Evolutionary conservation across 257 asterid genomes (phyloP), one percentile per base, ranked within the genome.

Genomic region (Plantago elongata): DNA sequence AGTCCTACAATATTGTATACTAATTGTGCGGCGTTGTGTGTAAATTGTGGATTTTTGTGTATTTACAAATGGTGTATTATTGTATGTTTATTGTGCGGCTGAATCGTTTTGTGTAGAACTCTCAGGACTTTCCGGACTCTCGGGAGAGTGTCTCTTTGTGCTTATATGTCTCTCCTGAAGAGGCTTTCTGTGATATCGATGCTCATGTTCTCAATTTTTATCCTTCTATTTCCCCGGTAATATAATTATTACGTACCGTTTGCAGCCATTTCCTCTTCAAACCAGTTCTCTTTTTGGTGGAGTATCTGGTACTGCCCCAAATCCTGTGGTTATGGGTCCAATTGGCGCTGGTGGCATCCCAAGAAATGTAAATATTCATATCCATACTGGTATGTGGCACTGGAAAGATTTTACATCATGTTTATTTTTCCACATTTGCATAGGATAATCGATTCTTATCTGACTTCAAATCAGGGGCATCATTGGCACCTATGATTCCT

Each of bases 211-310:
- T 65, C 14, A 16, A 13, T 1, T 45, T 45, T 29, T 48, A 64
- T 45, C 45, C 51, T 34, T 47, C 34, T 22, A 44, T n/a, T n/a
- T 51, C 11, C 44, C 37, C 30, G 34, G 43, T 22, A 67, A 29
- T 51, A 42, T 68, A 56, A 64, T 56, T 60, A 38, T 7, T 37
- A 12, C 64, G 71, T 54, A 48, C 42, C 47, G 22, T 68, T 69
- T 71, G 83, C 88, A 90, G 96, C 98, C 98, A 55, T 90, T 88
- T 75, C 98, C 98, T 64, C 82, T 82, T 61, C 98, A 90, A 72
- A 72, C 86, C 60, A 74, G 81, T 72, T 79, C 98, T 63, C 90
- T 88, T 44, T 90, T 90, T 71, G 78, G 85, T 72, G 74, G 74
- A 49, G 15, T 84, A 66, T 42, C 89, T 64, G 71, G 84, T 44